Evolutionary conservation across 2,329 filamentous ascomycete genomes (phyloP), one percentile per base, ranked within the genome.

Genomic region (Pseudogymnoascus sp.): DNA sequence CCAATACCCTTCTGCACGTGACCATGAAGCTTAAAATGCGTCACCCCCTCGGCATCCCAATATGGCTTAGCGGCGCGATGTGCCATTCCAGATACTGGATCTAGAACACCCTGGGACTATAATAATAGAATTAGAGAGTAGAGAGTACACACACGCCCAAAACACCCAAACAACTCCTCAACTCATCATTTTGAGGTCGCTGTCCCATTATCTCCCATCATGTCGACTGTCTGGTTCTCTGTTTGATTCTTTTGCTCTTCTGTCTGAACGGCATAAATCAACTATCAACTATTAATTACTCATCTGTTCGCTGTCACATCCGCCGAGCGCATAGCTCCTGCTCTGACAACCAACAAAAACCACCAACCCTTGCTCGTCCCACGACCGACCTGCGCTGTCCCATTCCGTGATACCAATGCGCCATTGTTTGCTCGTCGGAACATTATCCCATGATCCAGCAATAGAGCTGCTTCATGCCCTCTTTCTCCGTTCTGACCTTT

Each of bases 401-500:
- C 27, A 59, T 59, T 59, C 18, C 9, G 29, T 55, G 48, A 55
- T 40, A 39, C 58, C 35, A 59, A 59, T 61, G 60, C 60, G 60
- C 48, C 29, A 40, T 36, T 39, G 37, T 35, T 55, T 55, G 48
- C 48, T 55, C 48, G 15, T 21, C 48, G 48, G 29, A 55, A 55
- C 8, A 37, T 27, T 40, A 37, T 59, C 58, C 27, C 61, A 67
- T 63, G 55, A 33, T 42, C 61, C 64, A 69, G 66, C 65, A 62
- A 67, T 69, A 71, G 69, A 61, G 63, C 64, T 66, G 66, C 71
- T 73, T 73, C 66, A 97, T 97, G 93, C 92, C 97, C 91, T 91
- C 92, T 73, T 97, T 97, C 81, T 97, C 93, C 67, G 81, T 93
- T 76, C 85, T 97, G 77, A 96, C 92, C 72, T 87, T 96, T 79